Percentiles rank a stretch among this genome's conserved stretches.
Evolutionary conservation across 208 protist species (phyloP).

Genomic region (Borovskyia barvae): DNA sequence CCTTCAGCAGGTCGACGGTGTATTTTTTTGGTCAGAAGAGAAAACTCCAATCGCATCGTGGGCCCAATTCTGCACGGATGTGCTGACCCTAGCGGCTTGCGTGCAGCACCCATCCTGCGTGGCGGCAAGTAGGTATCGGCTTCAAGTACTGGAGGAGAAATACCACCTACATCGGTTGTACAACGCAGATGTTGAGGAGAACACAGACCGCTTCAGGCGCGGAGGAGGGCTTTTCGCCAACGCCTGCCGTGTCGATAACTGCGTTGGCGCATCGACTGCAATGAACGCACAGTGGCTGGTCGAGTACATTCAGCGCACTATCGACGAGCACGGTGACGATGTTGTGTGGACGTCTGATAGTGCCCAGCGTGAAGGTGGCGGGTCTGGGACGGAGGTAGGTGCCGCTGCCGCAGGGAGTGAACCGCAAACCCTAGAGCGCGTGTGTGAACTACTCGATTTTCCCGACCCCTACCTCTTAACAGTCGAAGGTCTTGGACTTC

Average conservation of each 20-base stretch:
- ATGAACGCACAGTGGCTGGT: constrained; percentile 91
- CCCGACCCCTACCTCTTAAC: constrained; percentile 67
- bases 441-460: constrained; percentile 72
- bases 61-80: constrained; percentile 75
- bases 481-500: constrained; percentile 94
- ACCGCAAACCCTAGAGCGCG: constrained; percentile 45
- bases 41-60: constrained; percentile 46
- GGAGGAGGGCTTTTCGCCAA: constrained; percentile 87
- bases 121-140: constrained; percentile 58
- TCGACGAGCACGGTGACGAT: constrained; percentile 80
- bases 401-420: constrained; percentile 1
- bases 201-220: constrained; percentile 52
- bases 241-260: constrained; percentile 93
- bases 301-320: constrained; percentile 90
- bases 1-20: constrained; percentile 64
- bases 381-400: constrained; percentile 7
- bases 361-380: neutral
- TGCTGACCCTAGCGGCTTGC: constrained; percentile 37
- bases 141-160: constrained; percentile 92
- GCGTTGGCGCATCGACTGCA: constrained; percentile 76
- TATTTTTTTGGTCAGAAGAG: constrained; percentile 61
- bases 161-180: constrained; percentile 92
- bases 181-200: constrained; percentile 79
- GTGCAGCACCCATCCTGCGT: constrained; percentile 58
- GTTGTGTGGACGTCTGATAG: constrained; percentile 30